Evolutionary conservation across 2,329 filamentous ascomycete genomes (phyloP).

Genomic region (Waltergamsia citrina): DNA sequence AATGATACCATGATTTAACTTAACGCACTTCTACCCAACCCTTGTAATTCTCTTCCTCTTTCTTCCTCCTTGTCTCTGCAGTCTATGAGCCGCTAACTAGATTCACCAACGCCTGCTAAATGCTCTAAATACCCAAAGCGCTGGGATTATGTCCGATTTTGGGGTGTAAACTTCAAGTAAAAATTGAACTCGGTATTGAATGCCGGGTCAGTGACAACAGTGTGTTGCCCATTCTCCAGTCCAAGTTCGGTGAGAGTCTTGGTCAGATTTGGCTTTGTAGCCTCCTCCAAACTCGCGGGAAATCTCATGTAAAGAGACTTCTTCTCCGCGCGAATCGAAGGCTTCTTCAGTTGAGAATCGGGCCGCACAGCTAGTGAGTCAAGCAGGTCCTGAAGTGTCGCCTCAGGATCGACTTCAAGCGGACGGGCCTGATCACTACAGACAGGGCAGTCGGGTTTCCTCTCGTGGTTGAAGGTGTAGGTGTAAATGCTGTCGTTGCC

Average conservation of each 20-base stretch:
- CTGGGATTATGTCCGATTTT: conserved; percentile 2
- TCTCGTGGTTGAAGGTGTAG: conserved; percentile 91
- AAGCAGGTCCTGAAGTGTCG: conserved; percentile 74
- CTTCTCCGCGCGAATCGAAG: conserved; percentile 67
- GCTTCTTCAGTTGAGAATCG: conserved; percentile 89
- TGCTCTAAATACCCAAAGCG: conserved; percentile 5
- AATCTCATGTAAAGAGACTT: conserved; percentile 88
- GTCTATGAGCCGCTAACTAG: not conserved
- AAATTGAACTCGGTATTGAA: conserved; percentile 66
- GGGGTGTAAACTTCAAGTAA: conserved; percentile 35
- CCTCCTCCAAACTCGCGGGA: conserved; percentile 71
- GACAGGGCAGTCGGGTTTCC: conserved; percentile 89
- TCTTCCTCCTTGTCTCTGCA: conserved; percentile 5
- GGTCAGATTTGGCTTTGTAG: conserved; percentile 72
- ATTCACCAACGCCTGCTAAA: conserved; percentile 17
- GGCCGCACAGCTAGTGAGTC: conserved; percentile 75
- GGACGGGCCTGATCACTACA: conserved; percentile 78
- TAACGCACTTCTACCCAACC: not conserved
- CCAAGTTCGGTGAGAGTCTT: conserved; percentile 68
- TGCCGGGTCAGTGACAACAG: conserved; percentile 88
- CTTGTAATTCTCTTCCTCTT: conserved; percentile 5
- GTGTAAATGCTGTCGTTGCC: conserved; percentile 95
- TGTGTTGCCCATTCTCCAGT: conserved; percentile 71
- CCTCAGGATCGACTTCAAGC: conserved; percentile 58
- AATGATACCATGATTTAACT: conserved; percentile 12